Percentiles rank a stretch among this genome's conserved stretches.
phyloP scores from a whole-genome alignment of 352 stramenopile species.

The Phytophthora kernoviae region DNA sequence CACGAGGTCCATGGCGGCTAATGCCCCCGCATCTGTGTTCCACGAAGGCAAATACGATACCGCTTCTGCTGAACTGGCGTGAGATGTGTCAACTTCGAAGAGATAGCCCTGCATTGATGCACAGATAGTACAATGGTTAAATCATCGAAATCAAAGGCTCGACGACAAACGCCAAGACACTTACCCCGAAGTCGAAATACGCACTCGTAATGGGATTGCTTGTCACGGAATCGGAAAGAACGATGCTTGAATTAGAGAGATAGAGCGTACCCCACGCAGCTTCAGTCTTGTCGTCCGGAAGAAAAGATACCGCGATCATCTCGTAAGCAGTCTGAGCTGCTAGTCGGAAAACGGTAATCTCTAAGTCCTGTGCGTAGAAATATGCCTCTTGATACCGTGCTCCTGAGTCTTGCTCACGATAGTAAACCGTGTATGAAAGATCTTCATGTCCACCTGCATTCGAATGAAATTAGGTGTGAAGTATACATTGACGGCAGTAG shows the following conservation, averaged over 20 bases:
- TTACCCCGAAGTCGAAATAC: conserved; percentile 62
- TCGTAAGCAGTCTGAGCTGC: conserved; percentile 54
- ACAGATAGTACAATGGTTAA: too few species aligned
- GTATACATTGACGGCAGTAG: neutral
- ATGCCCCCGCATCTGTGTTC: conserved; percentile 12
- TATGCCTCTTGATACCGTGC: conserved; percentile 35
- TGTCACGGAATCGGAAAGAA: conserved; percentile 3
- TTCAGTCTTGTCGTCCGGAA: conserved; percentile 4
- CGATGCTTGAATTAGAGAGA: conserved; percentile 29
- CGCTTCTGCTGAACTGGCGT: neutral
- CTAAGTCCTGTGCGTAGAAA: conserved; percentile 12
- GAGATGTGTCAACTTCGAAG: conserved; percentile 45
- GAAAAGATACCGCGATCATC: conserved; percentile 45
- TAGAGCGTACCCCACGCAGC: conserved; percentile 28
- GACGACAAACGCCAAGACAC: too few species aligned
- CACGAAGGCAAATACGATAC: conserved; percentile 7
- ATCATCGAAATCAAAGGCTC: too few species aligned
- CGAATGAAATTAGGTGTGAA: neutral
- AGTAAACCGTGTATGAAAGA: conserved; percentile 46
- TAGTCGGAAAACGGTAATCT: conserved; percentile 45
- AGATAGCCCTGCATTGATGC: conserved; percentile 44
- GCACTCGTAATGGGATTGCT: neutral
- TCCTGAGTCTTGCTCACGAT: conserved; percentile 17
- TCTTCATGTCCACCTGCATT: conserved; percentile 35
- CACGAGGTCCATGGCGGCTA: conserved; percentile 16